Base-by-base conservation (phyloP, 345 rosid species). In the Alliaria petiolata region DNA sequence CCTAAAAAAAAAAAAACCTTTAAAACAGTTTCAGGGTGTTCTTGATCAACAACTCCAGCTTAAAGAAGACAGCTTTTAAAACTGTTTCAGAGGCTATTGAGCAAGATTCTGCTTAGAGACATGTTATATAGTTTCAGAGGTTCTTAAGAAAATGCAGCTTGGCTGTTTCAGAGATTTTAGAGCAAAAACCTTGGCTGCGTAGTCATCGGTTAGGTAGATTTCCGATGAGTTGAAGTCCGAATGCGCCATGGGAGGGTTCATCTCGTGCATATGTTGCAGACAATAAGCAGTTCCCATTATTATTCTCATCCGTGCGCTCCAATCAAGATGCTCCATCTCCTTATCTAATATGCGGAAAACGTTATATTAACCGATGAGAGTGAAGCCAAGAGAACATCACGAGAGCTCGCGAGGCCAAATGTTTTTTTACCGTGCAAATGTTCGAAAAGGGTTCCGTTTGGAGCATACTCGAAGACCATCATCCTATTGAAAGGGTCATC, bases 381-480 rank as follows among this genome's bases (percentile, higher is more conserved):
- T 39, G 25, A 38, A 60, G 8, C 40, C 40, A 42, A 72, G 60
- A 60, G 11, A 72, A 52, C 45, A 62, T 62, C 2, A 43, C n/a
- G 55, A 62, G 3, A 62, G n/a, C n/a, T 36, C 3, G 28, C 53
- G 28, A 44, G 25, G 3, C 2, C 56, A 6, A 46, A 15, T 47
- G 45, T 26, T 55, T 46, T 97, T 98, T 85, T 82, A 95, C 98
- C 83, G 49, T 92, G 97, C 67, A 95, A 78, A 84, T 92, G 98
- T 81, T 95, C 99, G 25, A 72, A 88, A 62, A 95, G 86, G n/a
- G 76, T 76, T 68, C 98, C 98, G 57, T 92, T 95, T 6, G 98
- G 99, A 83, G 97, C 98, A 72, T 95, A 89, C 85, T 95, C 99
- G n/a, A 92, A 95, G 71, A 95, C 98, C 97, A 95, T 92, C 98